Percentiles rank a stretch among this genome's conserved stretches.
Evolutionary conservation across 805 yeast species (phyloP).

Genomic region (Blastobotrys chiropterorum): DNA sequence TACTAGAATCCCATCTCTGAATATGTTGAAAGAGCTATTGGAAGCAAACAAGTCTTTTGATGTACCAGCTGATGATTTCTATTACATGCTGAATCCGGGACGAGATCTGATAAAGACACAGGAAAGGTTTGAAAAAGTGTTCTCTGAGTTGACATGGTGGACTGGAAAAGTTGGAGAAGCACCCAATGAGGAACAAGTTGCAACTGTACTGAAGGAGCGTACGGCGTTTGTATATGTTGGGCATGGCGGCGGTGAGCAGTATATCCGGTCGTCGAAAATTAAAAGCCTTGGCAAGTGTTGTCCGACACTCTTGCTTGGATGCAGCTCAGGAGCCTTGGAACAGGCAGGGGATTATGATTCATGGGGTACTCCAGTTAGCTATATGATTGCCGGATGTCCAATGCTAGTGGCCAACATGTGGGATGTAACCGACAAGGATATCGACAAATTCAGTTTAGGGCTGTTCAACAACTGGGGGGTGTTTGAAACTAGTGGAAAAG

Average conservation of each 20-base stretch:
- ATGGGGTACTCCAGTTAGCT: slow-evolving; percentile 68
- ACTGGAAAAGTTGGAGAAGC: slow-evolving; percentile 43
- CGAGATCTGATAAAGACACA: slow-evolving; percentile 71
- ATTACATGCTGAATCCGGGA: slow-evolving; percentile 74
- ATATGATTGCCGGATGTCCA: slow-evolving; percentile 76
- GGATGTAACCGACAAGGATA: slow-evolving; percentile 97
- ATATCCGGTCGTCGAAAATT: slow-evolving; percentile 50
- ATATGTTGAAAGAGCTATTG: slow-evolving; percentile 37
- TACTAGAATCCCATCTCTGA: slow-evolving; percentile 69
- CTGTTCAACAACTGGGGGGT: slow-evolving; percentile 66
- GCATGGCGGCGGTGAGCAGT: slow-evolving; percentile 96
- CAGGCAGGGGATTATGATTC: slow-evolving; percentile 58
- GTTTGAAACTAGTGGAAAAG: slow-evolving; percentile 25
- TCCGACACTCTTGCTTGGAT: slow-evolving; percentile 64
- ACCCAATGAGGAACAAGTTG: slow-evolving; percentile 54
- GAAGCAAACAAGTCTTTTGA: slow-evolving; percentile 19
- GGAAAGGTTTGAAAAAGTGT: slow-evolving; percentile 41
- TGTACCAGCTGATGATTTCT: slow-evolving; percentile 34
- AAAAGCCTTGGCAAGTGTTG: slow-evolving; percentile 36
- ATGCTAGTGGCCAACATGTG: slow-evolving; percentile 81
- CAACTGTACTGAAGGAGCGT: slow-evolving; percentile 36
- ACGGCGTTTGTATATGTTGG: slow-evolving; percentile 75
- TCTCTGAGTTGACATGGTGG: slow-evolving; percentile 41
- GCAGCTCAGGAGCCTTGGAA: slow-evolving; percentile 74
- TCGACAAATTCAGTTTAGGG: slow-evolving; percentile 65